These are phyloP conservation scores for Mucor circinelloides DNA, from an alignment of 371 early-diverging fungal genomes.

Conservation along the genomic window DNA sequence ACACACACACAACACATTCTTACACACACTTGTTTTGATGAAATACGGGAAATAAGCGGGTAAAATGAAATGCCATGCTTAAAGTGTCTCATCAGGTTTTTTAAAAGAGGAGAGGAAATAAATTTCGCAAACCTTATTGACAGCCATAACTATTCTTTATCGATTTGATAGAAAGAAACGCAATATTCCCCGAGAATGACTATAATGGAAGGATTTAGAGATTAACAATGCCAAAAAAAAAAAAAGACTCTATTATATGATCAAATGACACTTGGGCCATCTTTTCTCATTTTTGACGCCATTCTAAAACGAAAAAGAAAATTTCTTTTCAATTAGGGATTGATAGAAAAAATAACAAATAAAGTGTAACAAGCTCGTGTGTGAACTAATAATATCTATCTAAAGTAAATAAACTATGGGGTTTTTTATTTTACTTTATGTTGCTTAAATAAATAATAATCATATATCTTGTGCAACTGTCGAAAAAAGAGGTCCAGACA, in stretches of 20 bases:
- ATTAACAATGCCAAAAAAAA: background rate
- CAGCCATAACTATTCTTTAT: background rate
- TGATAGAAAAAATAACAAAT: conserved; percentile 3
- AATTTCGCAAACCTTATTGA: background rate
- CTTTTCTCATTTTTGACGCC: conserved; percentile 9
- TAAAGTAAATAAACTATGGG: conserved; percentile 14
- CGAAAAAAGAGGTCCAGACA: conserved; percentile 5
- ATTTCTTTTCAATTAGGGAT: background rate
- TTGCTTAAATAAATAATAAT: background rate
- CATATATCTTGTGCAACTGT: background rate
- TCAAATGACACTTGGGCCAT: conserved; percentile 17
- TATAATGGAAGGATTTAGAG: background rate
- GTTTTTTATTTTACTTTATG: conserved; percentile 1
- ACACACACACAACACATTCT: no score
- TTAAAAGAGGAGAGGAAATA: background rate
- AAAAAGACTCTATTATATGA: background rate
- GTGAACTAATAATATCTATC: conserved; percentile 1
- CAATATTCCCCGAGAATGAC: background rate
- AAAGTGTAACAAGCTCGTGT: conserved; percentile 1
- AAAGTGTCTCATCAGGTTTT: background rate
- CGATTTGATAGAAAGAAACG: background rate
- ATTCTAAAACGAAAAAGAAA: background rate
- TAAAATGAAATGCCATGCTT: background rate
- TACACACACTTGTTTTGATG: no score
- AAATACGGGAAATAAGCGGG: background rate